These are phyloP conservation scores for Xerophyta viscosa DNA, from an alignment of 106 monocot species.

Conservation along the genomic window DNA sequence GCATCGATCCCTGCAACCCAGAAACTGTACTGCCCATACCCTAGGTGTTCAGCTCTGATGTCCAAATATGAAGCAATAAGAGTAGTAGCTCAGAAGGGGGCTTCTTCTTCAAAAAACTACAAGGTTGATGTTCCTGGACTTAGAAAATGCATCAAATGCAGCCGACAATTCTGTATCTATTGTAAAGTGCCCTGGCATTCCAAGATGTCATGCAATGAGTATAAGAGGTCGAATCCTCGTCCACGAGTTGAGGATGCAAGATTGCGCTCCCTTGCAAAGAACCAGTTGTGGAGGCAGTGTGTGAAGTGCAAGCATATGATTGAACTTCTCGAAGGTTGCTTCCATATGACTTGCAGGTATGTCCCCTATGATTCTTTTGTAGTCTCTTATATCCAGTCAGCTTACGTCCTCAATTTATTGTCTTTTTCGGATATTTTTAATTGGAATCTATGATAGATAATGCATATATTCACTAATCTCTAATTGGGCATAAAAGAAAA, in stretches of 20 bases:
- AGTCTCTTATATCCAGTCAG: too few species aligned
- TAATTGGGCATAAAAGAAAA: too few species aligned
- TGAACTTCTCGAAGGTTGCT: constrained; percentile 89
- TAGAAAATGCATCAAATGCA: constrained; percentile 72
- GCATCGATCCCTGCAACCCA: constrained; percentile 66
- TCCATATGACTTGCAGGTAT: constrained; percentile 94
- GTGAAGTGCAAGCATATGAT: constrained; percentile 87
- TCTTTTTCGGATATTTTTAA: too few species aligned
- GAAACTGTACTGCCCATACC: constrained; percentile 85
- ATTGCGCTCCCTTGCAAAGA: constrained; percentile 54
- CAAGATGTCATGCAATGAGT: constrained; percentile 49
- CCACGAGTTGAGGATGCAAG: constrained; percentile 46
- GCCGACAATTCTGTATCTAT: constrained; percentile 49
- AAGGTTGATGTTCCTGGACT: constrained; percentile 19
- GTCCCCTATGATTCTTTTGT: too few species aligned
- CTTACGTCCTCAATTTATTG: too few species aligned
- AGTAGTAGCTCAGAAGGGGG: constrained; percentile 11
- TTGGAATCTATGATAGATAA: too few species aligned
- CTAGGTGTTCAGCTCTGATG: constrained; percentile 90
- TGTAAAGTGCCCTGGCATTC: constrained; percentile 90
- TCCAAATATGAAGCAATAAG: constrained; percentile 40
- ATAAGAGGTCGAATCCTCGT: constrained; percentile 44
- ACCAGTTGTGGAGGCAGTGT: constrained; percentile 74
- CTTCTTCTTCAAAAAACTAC: constrained; percentile 29
- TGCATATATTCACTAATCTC: too few species aligned